A percentile compares a stretch with the other conserved stretches of the same genome.
phyloP scores from a whole-genome alignment of 495 filamentous ascomycete genomes.

The Umbilicaria muhlenbergii region DNA sequence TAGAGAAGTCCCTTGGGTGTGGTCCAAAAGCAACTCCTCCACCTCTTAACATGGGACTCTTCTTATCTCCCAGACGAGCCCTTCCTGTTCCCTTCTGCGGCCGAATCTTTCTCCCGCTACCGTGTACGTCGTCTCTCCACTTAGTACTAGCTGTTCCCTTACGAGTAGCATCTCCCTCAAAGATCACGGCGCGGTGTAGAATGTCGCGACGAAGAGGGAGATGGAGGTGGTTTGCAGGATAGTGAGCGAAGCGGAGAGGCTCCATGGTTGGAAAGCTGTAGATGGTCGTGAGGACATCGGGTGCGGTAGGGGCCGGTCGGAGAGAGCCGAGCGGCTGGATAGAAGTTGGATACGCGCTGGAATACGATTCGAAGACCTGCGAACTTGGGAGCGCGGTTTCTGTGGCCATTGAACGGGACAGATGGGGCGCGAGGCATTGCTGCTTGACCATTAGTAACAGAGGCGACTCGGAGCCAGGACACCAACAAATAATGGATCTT shows the following conservation, averaged over 20 bases:
- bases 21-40: slow-evolving; percentile 83
- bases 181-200: slow-evolving; percentile 81
- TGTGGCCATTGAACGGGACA: slow-evolving; percentile 65
- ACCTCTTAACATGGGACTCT: slow-evolving; percentile 69
- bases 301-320: slow-evolving; percentile 22
- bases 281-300: slow-evolving; percentile 61
- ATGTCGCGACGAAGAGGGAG: slow-evolving; percentile 83
- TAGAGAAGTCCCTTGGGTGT: slow-evolving; percentile 75
- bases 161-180: slow-evolving; percentile 79
- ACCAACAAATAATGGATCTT: slow-evolving; percentile 29
- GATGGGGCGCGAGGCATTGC: slow-evolving; percentile 33
- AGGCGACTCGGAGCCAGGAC: background rate
- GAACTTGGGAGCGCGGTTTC: slow-evolving; percentile 29
- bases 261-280: slow-evolving; percentile 85
- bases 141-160: slow-evolving; percentile 79
- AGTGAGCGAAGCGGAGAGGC: slow-evolving; percentile 62
- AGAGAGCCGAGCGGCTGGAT: slow-evolving; percentile 11
- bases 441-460: slow-evolving; percentile 13
- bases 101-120: slow-evolving; percentile 58
- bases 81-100: slow-evolving; percentile 74
- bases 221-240: slow-evolving; percentile 64
- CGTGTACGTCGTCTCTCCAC: slow-evolving; percentile 69
- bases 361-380: background rate
- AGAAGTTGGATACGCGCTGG: slow-evolving; percentile 1
- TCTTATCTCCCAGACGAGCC: slow-evolving; percentile 64